Evolutionary conservation across 495 filamentous ascomycete species (phyloP).

Genomic region (Podospora anserina): DNA sequence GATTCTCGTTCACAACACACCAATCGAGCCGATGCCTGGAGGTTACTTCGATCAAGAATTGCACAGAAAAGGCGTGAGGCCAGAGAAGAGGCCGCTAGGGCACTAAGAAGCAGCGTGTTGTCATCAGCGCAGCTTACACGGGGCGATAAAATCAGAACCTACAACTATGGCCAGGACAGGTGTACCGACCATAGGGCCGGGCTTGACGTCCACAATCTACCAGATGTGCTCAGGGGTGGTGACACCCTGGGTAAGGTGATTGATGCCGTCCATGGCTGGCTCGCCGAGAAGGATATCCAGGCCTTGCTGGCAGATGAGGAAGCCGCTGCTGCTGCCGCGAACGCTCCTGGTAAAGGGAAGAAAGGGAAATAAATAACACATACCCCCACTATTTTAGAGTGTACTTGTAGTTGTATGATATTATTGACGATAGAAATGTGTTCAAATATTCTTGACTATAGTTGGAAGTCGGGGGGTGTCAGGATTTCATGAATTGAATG

Average conservation of each 20-base stretch:
- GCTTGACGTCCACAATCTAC: conserved; percentile 74
- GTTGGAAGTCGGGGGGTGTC: neutral
- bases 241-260: conserved; percentile 71
- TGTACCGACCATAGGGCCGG: conserved; percentile 93
- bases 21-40: conserved; percentile 85
- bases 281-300: conserved; percentile 73
- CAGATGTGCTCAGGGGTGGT: conserved; percentile 72
- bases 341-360: conserved; percentile 27
- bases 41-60: conserved; percentile 73
- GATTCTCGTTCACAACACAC: conserved; percentile 86
- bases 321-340: conserved; percentile 27
- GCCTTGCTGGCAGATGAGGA: conserved; percentile 54
- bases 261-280: conserved; percentile 76
- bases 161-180: conserved; percentile 89
- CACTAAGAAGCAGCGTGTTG: conserved; percentile 68
- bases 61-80: conserved; percentile 78
- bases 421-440: neutral
- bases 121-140: conserved; percentile 80
- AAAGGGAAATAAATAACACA: conserved; percentile 26
- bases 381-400: neutral
- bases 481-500: neutral
- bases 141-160: conserved; percentile 91
- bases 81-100: conserved; percentile 75
- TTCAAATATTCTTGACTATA: neutral
- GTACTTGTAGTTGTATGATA: conserved; percentile 8